A percentile compares a stretch with the other conserved stretches of the same genome.
Evolutionary conservation across 2,329 filamentous ascomycete species (phyloP).

Genomic region (Blumeria hordei): DNA sequence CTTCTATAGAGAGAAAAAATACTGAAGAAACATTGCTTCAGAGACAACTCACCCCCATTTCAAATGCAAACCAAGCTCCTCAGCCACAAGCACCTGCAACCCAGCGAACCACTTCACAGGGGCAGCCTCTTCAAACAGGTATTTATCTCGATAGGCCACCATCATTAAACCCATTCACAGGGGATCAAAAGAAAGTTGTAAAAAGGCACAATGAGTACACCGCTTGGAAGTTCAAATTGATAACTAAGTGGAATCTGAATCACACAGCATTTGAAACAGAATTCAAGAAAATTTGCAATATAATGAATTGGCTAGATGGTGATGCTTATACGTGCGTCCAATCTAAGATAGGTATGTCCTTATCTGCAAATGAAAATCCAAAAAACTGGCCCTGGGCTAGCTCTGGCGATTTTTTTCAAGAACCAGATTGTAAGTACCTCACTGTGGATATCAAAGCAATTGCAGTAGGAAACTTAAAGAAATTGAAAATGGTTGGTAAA

Average conservation of each 20-base stretch:
- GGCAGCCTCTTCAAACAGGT: not conserved
- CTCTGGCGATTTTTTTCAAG: not conserved
- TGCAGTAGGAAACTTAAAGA: not conserved
- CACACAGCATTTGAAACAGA: not conserved
- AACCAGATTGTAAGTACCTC: not conserved
- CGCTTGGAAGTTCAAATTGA: not conserved
- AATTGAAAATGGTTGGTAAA: not conserved
- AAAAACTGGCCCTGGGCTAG: not conserved
- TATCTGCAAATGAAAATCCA: not conserved
- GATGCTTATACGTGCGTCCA: not conserved
- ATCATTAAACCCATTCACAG: not conserved
- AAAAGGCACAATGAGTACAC: not conserved
- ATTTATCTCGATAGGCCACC: not conserved
- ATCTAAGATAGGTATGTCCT: not conserved
- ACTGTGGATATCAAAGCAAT: not conserved
- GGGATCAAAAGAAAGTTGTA: not conserved
- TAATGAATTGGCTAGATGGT: not conserved
- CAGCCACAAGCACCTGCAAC: not conserved
- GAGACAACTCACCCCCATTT: not conserved
- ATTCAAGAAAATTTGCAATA: not conserved
- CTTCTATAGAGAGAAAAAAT: not conserved
- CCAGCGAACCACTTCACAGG: not conserved
- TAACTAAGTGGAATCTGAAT: not conserved
- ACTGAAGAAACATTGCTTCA: not conserved
- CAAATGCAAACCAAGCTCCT: not conserved